Evolutionary conservation across 73 alveolate species (phyloP).

Genomic region (Diophrys sp.): DNA sequence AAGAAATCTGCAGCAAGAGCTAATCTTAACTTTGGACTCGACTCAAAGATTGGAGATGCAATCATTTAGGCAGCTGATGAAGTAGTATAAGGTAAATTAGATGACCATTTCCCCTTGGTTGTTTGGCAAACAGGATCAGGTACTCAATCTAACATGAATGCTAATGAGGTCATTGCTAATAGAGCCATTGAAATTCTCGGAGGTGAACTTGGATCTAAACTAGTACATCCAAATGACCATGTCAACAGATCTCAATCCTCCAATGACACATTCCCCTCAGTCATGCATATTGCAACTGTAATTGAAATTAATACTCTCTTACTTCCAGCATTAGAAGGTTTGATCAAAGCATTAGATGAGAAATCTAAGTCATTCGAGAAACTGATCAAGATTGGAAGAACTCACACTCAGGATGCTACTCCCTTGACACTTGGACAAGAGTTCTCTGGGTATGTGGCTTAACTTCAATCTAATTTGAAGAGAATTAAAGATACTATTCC

Average conservation of each 20-base stretch:
- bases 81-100: slow-evolving; percentile 84
- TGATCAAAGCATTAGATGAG: slow-evolving; percentile 64
- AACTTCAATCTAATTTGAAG: slow-evolving; percentile 78
- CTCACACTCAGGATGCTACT: slow-evolving; percentile 99
- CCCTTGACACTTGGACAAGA: slow-evolving; percentile 99
- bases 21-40: slow-evolving; percentile 82
- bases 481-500: slow-evolving; percentile 79
- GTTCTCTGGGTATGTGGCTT: slow-evolving; percentile 94
- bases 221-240: slow-evolving; percentile 98
- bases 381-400: slow-evolving; percentile 98
- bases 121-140: slow-evolving; percentile 99
- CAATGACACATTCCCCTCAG: slow-evolving; percentile 98
- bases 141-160: slow-evolving; percentile 97
- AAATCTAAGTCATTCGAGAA: slow-evolving; percentile 91
- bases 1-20: slow-evolving; percentile 98
- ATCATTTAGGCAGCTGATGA: slow-evolving; percentile 96
- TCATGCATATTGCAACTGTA: slow-evolving; percentile 97
- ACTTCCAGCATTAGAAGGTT: slow-evolving; percentile 60
- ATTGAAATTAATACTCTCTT: slow-evolving; percentile 60
- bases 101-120: slow-evolving; percentile 96
- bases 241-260: slow-evolving; percentile 95
- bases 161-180: slow-evolving; percentile 97
- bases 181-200: slow-evolving; percentile 97
- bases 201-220: slow-evolving; percentile 90
- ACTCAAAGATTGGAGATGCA: slow-evolving; percentile 77